These are phyloP conservation scores for Daedaleopsis nitida DNA, from an alignment of 768 basidiomycete species.

Conservation along the genomic window DNA sequence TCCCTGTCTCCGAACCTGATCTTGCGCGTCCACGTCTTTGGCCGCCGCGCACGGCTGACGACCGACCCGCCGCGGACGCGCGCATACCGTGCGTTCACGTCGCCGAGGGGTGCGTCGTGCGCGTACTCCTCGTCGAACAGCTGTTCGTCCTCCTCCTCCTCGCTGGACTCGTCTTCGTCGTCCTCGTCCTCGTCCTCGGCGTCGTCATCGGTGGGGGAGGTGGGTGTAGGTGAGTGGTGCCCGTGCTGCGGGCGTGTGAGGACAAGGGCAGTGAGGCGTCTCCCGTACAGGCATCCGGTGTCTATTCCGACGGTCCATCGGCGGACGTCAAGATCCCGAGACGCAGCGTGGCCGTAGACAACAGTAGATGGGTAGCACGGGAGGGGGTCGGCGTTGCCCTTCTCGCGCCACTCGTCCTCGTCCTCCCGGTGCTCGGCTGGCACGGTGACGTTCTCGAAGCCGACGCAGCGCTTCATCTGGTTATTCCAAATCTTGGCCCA, in stretches of 20 bases:
- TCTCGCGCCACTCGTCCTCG: conserved; percentile 11
- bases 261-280: conserved; percentile 67
- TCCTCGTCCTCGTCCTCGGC: conserved; percentile 23
- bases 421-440: conserved; percentile 14
- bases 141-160: conserved; percentile 28
- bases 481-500: conserved; percentile 80
- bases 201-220: conserved; percentile 11
- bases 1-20: conserved; percentile 62
- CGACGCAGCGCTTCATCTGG: conserved; percentile 60
- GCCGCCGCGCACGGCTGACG: conserved; percentile 22
- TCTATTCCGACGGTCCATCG: conserved; percentile 87
- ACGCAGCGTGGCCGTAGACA: conserved; percentile 88
- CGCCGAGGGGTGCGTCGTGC: conserved; percentile 16
- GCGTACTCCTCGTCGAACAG: conserved; percentile 18
- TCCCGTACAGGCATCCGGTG: conserved; percentile 78
- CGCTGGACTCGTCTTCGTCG: conserved; percentile 26
- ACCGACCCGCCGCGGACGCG: conserved; percentile 5
- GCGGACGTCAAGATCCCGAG: conserved; percentile 77
- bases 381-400: conserved; percentile 33
- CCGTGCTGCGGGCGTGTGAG: conserved; percentile 35
- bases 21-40: conserved; percentile 28
- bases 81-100: conserved; percentile 12
- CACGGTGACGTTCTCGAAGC: conserved; percentile 36
- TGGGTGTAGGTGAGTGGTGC: neutral
- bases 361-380: conserved; percentile 75